phyloP scores from a whole-genome alignment of 805 yeast species.

The Candida silvicultrix region DNA sequence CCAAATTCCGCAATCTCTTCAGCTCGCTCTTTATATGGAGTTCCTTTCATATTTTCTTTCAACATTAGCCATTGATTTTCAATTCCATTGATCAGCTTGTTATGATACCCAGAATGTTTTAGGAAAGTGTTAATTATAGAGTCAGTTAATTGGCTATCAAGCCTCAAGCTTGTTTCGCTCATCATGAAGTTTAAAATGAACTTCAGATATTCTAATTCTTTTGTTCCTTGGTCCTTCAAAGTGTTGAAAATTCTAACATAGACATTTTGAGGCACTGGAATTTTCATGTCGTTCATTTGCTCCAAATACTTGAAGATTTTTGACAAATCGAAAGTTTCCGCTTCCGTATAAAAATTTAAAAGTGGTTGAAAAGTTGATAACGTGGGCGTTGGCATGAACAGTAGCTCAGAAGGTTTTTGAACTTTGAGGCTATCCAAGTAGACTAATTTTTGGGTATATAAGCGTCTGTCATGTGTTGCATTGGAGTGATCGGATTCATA shows the following conservation, averaged over 20 bases:
- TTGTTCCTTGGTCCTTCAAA: not conserved
- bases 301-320: constrained; percentile 3
- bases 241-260: not conserved
- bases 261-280: not conserved
- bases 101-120: not conserved
- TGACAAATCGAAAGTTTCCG: constrained; percentile 2
- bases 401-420: not conserved
- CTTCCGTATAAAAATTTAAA: constrained; percentile 4
- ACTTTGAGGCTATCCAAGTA: constrained; percentile 8
- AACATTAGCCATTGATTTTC: not conserved
- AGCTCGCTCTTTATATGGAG: not conserved
- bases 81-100: not conserved
- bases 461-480: constrained; percentile 3
- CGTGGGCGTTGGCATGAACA: constrained; percentile 8
- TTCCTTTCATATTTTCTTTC: not conserved
- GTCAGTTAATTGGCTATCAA: not conserved
- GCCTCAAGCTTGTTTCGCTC: not conserved
- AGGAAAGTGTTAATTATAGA: not conserved
- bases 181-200: not conserved
- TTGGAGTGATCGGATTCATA: not conserved
- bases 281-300: not conserved
- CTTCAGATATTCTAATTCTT: not conserved
- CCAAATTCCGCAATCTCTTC: not conserved
- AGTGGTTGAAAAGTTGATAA: constrained; percentile 13
- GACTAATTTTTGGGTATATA: constrained; percentile 1